These are phyloP conservation scores for Prunus campanulata DNA, from an alignment of 306 rosid genomes.

Conservation along the genomic window DNA sequence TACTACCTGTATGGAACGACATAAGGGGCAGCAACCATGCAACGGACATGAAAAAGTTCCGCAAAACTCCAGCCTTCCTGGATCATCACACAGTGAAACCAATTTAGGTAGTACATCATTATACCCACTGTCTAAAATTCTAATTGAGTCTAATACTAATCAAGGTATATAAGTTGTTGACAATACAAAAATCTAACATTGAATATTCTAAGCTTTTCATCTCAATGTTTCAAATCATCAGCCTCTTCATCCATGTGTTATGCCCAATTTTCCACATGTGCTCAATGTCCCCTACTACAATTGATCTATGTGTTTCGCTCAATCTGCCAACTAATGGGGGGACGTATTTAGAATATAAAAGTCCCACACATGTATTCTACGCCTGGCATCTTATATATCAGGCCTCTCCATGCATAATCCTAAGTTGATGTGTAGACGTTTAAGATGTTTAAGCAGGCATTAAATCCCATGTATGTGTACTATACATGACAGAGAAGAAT, in stretches of 20 bases:
- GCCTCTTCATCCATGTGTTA: not conserved
- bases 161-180: not conserved
- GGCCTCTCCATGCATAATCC: not conserved
- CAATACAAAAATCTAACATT: not conserved
- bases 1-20: constrained; percentile 78
- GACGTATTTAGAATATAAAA: not conserved
- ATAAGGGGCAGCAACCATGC: constrained; percentile 78
- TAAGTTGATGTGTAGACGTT: not conserved
- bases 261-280: not conserved
- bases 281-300: not conserved
- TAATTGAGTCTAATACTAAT: not conserved
- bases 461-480: not conserved
- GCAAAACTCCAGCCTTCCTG: constrained; percentile 97
- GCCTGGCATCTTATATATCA: not conserved
- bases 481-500: not conserved
- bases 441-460: not conserved
- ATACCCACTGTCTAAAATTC: not conserved
- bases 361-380: too few species aligned
- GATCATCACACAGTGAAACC: constrained; percentile 30
- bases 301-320: not conserved
- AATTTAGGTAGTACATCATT: constrained; percentile 15
- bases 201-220: not conserved
- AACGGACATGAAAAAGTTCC: constrained; percentile 55
- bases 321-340: not conserved
- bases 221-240: not conserved